These are phyloP conservation scores for Penicillium paradoxum DNA, from an alignment of 495 filamentous ascomycete species.

Conservation along the genomic window DNA sequence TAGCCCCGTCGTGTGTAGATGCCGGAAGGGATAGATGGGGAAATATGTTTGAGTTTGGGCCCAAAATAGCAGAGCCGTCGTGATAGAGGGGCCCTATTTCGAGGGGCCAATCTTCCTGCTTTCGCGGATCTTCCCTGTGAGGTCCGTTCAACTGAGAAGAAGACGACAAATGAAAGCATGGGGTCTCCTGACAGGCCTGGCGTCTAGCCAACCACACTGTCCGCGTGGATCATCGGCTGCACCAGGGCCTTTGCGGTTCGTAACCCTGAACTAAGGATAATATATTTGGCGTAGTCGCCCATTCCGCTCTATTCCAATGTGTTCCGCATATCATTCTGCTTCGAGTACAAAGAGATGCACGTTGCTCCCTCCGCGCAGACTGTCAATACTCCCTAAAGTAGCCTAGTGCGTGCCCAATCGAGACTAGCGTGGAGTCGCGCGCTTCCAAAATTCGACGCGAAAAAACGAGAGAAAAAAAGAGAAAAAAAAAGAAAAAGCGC, in stretches of 20 bases:
- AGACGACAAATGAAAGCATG: constrained; percentile 17
- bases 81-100: neutral
- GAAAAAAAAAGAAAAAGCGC: neutral
- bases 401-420: constrained; percentile 10
- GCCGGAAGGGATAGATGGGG: neutral
- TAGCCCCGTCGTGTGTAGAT: neutral
- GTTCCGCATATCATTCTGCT: too few relatives aligned
- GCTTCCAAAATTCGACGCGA: constrained; percentile 25
- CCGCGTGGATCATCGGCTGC: constrained; percentile 1
- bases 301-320: too few relatives aligned
- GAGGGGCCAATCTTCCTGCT: constrained; percentile 1
- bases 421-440: constrained; percentile 21
- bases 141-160: neutral
- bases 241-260: constrained; percentile 3
- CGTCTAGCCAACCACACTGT: constrained; percentile 2
- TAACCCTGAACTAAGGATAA: neutral
- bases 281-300: neutral
- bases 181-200: constrained; percentile 25
- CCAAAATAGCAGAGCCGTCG: constrained; percentile 13
- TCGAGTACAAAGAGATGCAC: too few relatives aligned
- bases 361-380: neutral
- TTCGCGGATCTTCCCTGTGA: neutral
- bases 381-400: neutral
- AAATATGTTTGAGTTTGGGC: constrained; percentile 10
- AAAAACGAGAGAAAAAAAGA: constrained; percentile 20